A percentile compares a stretch with the other conserved stretches of the same genome.
phyloP scores from a whole-genome alignment of 768 basidiomycete genomes.

The Amanita phalloides region DNA sequence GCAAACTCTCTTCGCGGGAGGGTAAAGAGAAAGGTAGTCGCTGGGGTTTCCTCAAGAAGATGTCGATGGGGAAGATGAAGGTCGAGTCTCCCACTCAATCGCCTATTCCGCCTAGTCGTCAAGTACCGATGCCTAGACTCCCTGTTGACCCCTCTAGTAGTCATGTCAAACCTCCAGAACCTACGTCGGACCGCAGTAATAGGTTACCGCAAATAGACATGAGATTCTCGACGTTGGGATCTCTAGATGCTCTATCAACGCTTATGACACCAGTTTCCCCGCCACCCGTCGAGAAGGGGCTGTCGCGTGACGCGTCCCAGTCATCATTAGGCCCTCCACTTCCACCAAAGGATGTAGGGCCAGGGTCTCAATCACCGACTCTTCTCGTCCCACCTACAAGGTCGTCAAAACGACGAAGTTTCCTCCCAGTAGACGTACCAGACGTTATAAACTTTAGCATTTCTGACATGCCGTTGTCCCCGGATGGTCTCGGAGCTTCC shows the following conservation, averaged over 20 bases:
- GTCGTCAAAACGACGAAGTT: slow-evolving; percentile 71
- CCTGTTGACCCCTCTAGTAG: slow-evolving; percentile 17
- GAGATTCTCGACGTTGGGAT: slow-evolving; percentile 62
- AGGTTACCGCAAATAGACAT: slow-evolving; percentile 55
- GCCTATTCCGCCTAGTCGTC: slow-evolving; percentile 23
- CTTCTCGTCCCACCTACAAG: slow-evolving; percentile 37
- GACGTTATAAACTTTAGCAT: slow-evolving; percentile 41
- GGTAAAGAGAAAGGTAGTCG: slow-evolving; percentile 59
- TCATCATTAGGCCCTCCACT: slow-evolving; percentile 13
- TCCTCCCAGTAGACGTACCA: slow-evolving; percentile 74
- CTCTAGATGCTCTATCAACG: slow-evolving; percentile 37
- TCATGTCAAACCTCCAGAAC: slow-evolving; percentile 13
- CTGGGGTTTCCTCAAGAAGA: slow-evolving; percentile 97
- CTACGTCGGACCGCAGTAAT: slow-evolving; percentile 23
- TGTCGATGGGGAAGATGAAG: slow-evolving; percentile 94
- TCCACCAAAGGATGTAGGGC: not conserved
- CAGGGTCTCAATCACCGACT: slow-evolving; percentile 12
- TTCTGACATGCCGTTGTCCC: slow-evolving; percentile 22
- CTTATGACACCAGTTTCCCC: slow-evolving; percentile 20
- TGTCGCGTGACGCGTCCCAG: slow-evolving; percentile 18
- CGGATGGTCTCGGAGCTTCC: slow-evolving; percentile 51
- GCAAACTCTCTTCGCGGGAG: slow-evolving; percentile 20
- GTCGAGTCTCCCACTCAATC: slow-evolving; percentile 43
- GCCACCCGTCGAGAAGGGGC: slow-evolving; percentile 14
- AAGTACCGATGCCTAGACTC: slow-evolving; percentile 16